Conservation (phyloP, 169 alveolate species). For the Eimeria tenella region DNA sequence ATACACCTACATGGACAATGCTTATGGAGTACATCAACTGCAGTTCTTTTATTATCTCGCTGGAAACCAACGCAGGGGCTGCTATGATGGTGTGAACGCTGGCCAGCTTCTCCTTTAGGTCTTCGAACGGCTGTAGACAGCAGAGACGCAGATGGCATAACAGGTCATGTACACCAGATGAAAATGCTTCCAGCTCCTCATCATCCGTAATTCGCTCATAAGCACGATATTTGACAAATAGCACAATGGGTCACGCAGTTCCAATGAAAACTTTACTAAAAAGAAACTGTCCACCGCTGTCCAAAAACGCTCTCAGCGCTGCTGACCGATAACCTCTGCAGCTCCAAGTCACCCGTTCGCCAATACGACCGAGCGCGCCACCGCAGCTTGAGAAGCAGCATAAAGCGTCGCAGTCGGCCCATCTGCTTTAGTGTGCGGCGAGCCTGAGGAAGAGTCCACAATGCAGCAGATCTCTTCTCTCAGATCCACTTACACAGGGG, state of each 20-base stretch:
- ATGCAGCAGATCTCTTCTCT: no score
- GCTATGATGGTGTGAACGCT: conserved; percentile 39
- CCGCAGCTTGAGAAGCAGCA: conserved; percentile 19
- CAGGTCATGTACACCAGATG: background rate
- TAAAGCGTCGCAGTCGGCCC: conserved; percentile 67
- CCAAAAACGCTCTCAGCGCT: background rate
- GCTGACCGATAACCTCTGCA: conserved; percentile 11
- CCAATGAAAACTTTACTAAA: background rate
- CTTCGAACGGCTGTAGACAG: conserved; percentile 40
- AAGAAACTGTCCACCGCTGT: no score
- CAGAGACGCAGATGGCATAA: background rate
- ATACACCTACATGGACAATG: conserved; percentile 49
- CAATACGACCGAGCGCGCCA: conserved; percentile 61
- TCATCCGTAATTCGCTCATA: no score
- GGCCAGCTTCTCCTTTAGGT: conserved; percentile 39
- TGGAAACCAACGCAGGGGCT: conserved; percentile 59
- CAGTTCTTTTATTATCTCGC: conserved; percentile 59
- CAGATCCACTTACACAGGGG: no score
- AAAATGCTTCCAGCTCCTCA: no score
- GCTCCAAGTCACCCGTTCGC: conserved; percentile 63
- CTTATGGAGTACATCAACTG: conserved; percentile 50
- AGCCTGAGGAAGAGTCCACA: conserved; percentile 24
- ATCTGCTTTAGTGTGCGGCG: conserved; percentile 22
- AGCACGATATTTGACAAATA: no score
- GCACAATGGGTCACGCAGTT: no score